Percentiles rank a stretch among this genome's conserved stretches.
Evolutionary conservation across 2,329 filamentous ascomycete genomes (phyloP).

Genomic region (Thielaviopsis euricoi): DNA sequence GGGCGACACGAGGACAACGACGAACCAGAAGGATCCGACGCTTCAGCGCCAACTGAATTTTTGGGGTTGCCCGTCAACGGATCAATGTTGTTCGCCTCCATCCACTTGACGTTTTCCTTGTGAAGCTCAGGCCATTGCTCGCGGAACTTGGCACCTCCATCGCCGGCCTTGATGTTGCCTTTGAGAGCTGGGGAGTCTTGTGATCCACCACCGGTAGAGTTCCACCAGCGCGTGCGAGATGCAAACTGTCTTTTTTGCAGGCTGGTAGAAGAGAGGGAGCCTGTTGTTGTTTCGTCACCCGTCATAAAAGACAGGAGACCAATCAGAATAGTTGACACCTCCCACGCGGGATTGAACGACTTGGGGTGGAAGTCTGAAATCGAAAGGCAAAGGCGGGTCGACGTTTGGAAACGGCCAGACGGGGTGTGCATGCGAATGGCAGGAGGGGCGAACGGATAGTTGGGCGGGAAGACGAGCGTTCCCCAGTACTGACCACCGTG

Average conservation of each 20-base stretch:
- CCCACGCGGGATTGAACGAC: conserved; percentile 96
- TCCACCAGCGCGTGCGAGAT: conserved; percentile 79
- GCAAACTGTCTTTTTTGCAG: conserved; percentile 67
- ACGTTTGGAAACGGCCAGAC: conserved; percentile 85
- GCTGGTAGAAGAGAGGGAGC: conserved; percentile 62
- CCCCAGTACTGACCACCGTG: conserved; percentile 96
- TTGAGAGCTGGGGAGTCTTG: conserved; percentile 40
- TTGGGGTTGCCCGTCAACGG: conserved; percentile 49
- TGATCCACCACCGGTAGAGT: conserved; percentile 78
- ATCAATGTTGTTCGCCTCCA: conserved; percentile 70
- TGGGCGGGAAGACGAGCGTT: conserved; percentile 82
- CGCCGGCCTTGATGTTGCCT: conserved; percentile 78
- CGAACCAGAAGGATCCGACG: conserved; percentile 18
- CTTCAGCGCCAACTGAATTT: conserved; percentile 17
- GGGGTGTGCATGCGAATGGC: conserved; percentile 99
- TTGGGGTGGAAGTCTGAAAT: conserved; percentile 98
- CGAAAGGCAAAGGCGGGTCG: conserved; percentile 78
- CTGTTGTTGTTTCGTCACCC: conserved; percentile 95
- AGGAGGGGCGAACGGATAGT: conserved; percentile 93
- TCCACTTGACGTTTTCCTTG: conserved; percentile 81
- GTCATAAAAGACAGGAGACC: conserved; percentile 97
- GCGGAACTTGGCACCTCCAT: conserved; percentile 81
- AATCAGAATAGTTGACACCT: conserved; percentile 89
- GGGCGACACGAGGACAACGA: conserved; percentile 28
- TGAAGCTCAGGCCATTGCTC: conserved; percentile 83